Percentiles rank a stretch among this genome's conserved stretches.
phyloP scores from a whole-genome alignment of 768 basidiomycete species.

The Boletus vinaceobasis region DNA sequence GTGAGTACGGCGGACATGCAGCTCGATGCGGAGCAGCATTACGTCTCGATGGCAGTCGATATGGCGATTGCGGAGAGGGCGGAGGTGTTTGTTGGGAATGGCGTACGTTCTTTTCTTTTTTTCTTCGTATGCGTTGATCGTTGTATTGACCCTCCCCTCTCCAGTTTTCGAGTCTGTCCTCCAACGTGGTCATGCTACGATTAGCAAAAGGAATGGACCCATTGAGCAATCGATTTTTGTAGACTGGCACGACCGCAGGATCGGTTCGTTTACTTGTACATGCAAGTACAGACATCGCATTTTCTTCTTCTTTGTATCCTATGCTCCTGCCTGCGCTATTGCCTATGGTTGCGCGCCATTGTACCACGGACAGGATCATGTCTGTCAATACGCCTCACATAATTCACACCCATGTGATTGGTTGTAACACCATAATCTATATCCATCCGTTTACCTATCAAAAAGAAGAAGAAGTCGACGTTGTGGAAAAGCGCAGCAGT shows the following conservation, averaged over 20 bases:
- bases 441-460: too few relatives aligned
- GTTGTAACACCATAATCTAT: too few relatives aligned
- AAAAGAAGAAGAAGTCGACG: too few relatives aligned
- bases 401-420: too few relatives aligned
- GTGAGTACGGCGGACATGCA: constrained; percentile 39
- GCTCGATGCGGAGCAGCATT: constrained; percentile 44
- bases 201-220: constrained; percentile 43
- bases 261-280: background rate
- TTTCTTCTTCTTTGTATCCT: background rate
- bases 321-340: too few relatives aligned
- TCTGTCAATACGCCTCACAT: too few relatives aligned
- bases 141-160: background rate
- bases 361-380: too few relatives aligned
- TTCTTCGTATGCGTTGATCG: too few relatives aligned
- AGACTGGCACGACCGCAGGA: constrained; percentile 4
- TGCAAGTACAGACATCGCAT: background rate
- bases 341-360: too few relatives aligned
- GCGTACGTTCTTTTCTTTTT: constrained; percentile 37
- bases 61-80: constrained; percentile 58
- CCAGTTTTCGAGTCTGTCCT: constrained; percentile 47
- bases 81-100: constrained; percentile 61
- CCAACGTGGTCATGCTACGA: constrained; percentile 47
- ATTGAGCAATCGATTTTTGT: constrained; percentile 41
- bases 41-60: constrained; percentile 53
- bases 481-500: too few relatives aligned